Evolutionary conservation across 768 basidiomycete genomes (phyloP).

Genomic region (Amanita fuliginea): DNA sequence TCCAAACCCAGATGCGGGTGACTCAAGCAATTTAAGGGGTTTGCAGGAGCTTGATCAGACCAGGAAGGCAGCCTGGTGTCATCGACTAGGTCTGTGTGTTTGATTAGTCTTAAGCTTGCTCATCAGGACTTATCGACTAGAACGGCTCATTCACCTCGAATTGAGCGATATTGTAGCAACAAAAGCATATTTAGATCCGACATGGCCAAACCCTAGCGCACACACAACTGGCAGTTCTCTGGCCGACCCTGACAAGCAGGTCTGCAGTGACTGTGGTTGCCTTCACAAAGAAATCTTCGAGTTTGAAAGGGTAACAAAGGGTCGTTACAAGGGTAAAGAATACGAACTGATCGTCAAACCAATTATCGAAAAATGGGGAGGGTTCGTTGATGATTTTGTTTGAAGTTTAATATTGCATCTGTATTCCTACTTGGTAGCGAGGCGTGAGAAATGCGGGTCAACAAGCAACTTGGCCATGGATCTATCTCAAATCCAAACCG

Average conservation of each 20-base stretch:
- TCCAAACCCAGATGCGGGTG: constrained; percentile 39
- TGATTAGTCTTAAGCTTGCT: background rate
- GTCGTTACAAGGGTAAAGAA: constrained; percentile 50
- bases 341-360: constrained; percentile 69
- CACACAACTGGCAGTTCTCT: constrained; percentile 12
- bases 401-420: constrained; percentile 8
- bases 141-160: constrained; percentile 74
- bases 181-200: constrained; percentile 45
- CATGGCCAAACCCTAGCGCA: constrained; percentile 26
- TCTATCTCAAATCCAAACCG: constrained; percentile 3
- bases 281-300: constrained; percentile 75
- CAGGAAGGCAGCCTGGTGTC: constrained; percentile 50
- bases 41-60: constrained; percentile 16
- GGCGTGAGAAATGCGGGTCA: constrained; percentile 4
- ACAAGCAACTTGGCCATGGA: background rate
- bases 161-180: constrained; percentile 56
- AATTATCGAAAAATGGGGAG: constrained; percentile 71
- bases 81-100: constrained; percentile 41
- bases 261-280: constrained; percentile 35
- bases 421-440: background rate
- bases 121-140: constrained; percentile 17
- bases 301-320: constrained; percentile 44
- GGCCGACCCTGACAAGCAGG: constrained; percentile 9
- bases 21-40: constrained; percentile 23
- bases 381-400: constrained; percentile 40